Percentiles rank a stretch among this genome's conserved stretches.
Evolutionary conservation across 805 yeast species (phyloP).

Genomic region (Yarrowia keelungensis): DNA sequence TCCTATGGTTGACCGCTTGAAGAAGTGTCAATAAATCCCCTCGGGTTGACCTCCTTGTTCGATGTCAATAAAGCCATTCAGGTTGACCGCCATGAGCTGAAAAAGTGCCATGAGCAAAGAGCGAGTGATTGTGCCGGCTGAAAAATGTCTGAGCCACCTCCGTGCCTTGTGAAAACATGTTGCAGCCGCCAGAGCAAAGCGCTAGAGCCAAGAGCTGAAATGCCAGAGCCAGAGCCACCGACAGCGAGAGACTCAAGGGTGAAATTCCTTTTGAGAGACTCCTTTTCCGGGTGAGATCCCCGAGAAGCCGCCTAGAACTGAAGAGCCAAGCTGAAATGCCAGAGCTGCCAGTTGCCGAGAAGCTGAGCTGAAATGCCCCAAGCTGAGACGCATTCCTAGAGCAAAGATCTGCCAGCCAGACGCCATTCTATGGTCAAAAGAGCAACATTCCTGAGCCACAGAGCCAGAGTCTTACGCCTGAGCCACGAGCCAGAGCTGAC

Average conservation of each 20-base stretch:
- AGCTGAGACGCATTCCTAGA: slow-evolving; percentile 13
- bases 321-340: slow-evolving; percentile 19
- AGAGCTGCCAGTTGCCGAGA: slow-evolving; percentile 14
- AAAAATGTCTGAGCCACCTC: slow-evolving; percentile 1
- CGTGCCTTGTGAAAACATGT: slow-evolving; percentile 9
- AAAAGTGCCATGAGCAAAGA: slow-evolving; percentile 11
- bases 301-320: slow-evolving; percentile 9
- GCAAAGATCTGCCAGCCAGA: slow-evolving; percentile 8
- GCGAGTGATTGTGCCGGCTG: slow-evolving; percentile 14
- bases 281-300: background rate
- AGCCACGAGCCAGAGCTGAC: background rate
- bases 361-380: background rate
- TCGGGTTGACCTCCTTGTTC: background rate
- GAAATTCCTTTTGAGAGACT: slow-evolving; percentile 9
- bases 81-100: slow-evolving; percentile 6
- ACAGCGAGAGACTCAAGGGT: slow-evolving; percentile 5
- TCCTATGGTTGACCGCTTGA: slow-evolving; percentile 4
- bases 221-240: slow-evolving; percentile 7
- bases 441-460: background rate
- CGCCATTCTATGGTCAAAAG: slow-evolving; percentile 4
- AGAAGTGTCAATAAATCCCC: slow-evolving; percentile 7
- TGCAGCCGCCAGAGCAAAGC: slow-evolving; percentile 13
- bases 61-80: background rate
- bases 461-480: background rate
- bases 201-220: background rate